Evolutionary conservation across 129 eudicot genomes (phyloP).

Genomic region (sunflower (Helianthus annuus)): HanXRQr2.0-SUNRISE NC_035433.2:67892505-67893004

Average conservation of each 20-base stretch:
- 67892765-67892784: constrained; percentile 1
- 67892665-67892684: constrained; percentile 96
- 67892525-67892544: no score
- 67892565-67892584: constrained; percentile 60
- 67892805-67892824: no score
- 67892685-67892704: constrained; percentile 85
- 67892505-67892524: no score
- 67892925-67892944: no score
- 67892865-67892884: constrained; percentile 92
- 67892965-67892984: constrained; percentile 92
- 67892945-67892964: constrained; percentile 78
- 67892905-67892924: constrained; percentile 81
- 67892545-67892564: no score
- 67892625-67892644: constrained; percentile 71
- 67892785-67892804: no score
- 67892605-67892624: constrained; percentile 84
- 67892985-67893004: no score
- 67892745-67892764: constrained; percentile 97
- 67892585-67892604: constrained; percentile 62
- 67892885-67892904: constrained; percentile 84
- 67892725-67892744: constrained; percentile 89
- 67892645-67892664: constrained; percentile 87
- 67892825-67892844: constrained; percentile 82
- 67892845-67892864: constrained; percentile 99
- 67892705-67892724: constrained; percentile 80